Conservation (phyloP, 192 early-diverging fungal species). For the Mortierella antarctica region DNA sequence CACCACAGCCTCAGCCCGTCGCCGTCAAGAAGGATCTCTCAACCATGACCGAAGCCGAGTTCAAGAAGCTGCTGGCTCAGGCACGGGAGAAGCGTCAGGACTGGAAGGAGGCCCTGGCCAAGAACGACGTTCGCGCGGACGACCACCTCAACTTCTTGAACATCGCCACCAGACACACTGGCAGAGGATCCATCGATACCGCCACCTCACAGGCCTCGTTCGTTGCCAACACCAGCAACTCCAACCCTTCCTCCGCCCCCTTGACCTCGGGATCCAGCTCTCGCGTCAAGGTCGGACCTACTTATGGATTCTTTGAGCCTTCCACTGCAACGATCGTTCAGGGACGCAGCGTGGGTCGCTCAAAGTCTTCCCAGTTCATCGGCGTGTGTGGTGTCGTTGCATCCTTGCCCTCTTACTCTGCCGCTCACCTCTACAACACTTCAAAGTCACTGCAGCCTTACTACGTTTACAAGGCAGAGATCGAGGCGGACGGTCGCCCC, state of each 20-base stretch:
- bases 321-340: slow-evolving; percentile 58
- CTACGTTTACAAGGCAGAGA: slow-evolving; percentile 70
- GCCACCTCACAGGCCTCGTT: slow-evolving; percentile 31
- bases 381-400: slow-evolving; percentile 77
- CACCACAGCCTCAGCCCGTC: slow-evolving; percentile 58
- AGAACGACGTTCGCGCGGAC: slow-evolving; percentile 30
- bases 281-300: slow-evolving; percentile 50
- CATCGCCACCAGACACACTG: slow-evolving; percentile 8
- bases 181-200: slow-evolving; percentile 43
- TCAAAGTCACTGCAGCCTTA: slow-evolving; percentile 63
- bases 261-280: slow-evolving; percentile 30
- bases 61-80: slow-evolving; percentile 67
- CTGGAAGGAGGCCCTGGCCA: slow-evolving; percentile 63
- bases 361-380: slow-evolving; percentile 55
- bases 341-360: slow-evolving; percentile 70
- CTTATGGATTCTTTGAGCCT: slow-evolving; percentile 51
- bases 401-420: slow-evolving; percentile 50
- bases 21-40: slow-evolving; percentile 63
- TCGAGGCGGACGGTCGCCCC: slow-evolving; percentile 62
- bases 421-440: slow-evolving; percentile 49
- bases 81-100: slow-evolving; percentile 61
- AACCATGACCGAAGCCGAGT: slow-evolving; percentile 67
- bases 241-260: neutral
- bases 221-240: slow-evolving; percentile 18
- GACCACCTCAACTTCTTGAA: slow-evolving; percentile 38